Conservation (phyloP, 345 rosid species). For the Moricandia arvensis region DNA sequence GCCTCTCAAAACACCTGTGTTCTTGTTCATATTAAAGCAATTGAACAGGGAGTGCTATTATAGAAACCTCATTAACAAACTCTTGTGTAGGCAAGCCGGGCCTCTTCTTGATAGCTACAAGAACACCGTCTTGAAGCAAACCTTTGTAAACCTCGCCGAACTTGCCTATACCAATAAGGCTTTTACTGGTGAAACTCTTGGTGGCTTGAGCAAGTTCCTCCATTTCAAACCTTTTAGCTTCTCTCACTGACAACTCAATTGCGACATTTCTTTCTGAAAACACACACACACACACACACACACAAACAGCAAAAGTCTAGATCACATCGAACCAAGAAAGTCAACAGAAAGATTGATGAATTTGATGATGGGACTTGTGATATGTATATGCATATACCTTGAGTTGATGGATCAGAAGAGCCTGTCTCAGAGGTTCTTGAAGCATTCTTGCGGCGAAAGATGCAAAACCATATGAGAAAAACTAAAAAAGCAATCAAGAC, state of each 20-base stretch:
- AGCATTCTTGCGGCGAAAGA: slow-evolving; percentile 44
- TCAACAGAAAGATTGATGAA: slow-evolving; percentile 2
- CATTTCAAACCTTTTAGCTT: slow-evolving; percentile 79
- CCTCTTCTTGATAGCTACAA: slow-evolving; percentile 91
- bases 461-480: slow-evolving; percentile 61
- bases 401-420: slow-evolving; percentile 75
- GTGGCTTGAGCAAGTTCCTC: slow-evolving; percentile 86
- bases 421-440: slow-evolving; percentile 84
- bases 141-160: slow-evolving; percentile 93
- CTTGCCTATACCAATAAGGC: slow-evolving; percentile 82
- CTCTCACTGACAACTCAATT: slow-evolving; percentile 64
- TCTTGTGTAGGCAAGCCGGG: slow-evolving; percentile 69
- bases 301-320: too few relatives aligned
- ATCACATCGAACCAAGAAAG: slow-evolving; percentile 3
- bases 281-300: too few relatives aligned
- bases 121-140: slow-evolving; percentile 83
- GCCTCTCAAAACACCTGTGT: background rate
- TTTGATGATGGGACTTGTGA: slow-evolving; percentile 49
- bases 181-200: slow-evolving; percentile 64
- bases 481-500: slow-evolving; percentile 59
- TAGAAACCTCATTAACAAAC: slow-evolving; percentile 73
- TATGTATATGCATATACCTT: slow-evolving; percentile 56
- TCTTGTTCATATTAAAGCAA: background rate
- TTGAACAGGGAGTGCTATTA: background rate
- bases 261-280: slow-evolving; percentile 59